Evolutionary conservation across 352 stramenopile genomes (phyloP).

Genomic region (Pythium rishiriense): DNA sequence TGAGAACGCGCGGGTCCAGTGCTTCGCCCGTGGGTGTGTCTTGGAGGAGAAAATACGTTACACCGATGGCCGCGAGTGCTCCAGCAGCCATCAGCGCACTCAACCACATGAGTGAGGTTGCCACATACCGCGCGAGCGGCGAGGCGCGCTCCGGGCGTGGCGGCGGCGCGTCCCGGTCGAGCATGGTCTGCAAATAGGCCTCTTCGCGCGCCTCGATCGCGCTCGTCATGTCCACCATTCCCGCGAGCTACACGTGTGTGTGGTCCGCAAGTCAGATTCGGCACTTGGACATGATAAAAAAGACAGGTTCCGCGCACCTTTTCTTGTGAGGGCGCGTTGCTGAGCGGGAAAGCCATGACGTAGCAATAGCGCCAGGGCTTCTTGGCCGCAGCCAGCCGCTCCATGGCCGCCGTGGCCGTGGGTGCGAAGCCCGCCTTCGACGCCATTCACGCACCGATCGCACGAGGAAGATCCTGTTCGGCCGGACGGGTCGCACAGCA

Average conservation of each 20-base stretch:
- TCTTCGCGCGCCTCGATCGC: slow-evolving; percentile 53
- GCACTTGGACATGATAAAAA: no score
- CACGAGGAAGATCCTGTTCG: no score
- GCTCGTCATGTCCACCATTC: slow-evolving; percentile 46
- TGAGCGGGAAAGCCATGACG: slow-evolving; percentile 51
- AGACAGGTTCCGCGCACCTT: slow-evolving; percentile 41
- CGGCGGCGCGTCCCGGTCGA: slow-evolving; percentile 26
- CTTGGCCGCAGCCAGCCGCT: slow-evolving; percentile 19
- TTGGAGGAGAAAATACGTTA: slow-evolving; percentile 10
- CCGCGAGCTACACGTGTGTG: slow-evolving; percentile 34
- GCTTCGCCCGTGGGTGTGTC: slow-evolving; percentile 8
- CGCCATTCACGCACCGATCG: not conserved
- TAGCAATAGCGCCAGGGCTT: slow-evolving; percentile 80
- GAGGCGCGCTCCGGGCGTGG: not conserved
- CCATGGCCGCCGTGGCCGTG: slow-evolving; percentile 14
- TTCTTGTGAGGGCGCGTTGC: slow-evolving; percentile 35
- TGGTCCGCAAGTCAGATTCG: no score
- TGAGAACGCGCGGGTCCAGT: slow-evolving; percentile 15
- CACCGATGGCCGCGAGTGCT: not conserved
- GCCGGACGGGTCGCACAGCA: no score
- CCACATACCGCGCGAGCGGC: slow-evolving; percentile 14
- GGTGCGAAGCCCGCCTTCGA: slow-evolving; percentile 1
- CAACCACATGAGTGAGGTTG: not conserved
- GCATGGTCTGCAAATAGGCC: slow-evolving; percentile 45
- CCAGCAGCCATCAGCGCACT: slow-evolving; percentile 1